phyloP scores from a whole-genome alignment of 805 yeast species.

The Huiozyma sinensis region DNA sequence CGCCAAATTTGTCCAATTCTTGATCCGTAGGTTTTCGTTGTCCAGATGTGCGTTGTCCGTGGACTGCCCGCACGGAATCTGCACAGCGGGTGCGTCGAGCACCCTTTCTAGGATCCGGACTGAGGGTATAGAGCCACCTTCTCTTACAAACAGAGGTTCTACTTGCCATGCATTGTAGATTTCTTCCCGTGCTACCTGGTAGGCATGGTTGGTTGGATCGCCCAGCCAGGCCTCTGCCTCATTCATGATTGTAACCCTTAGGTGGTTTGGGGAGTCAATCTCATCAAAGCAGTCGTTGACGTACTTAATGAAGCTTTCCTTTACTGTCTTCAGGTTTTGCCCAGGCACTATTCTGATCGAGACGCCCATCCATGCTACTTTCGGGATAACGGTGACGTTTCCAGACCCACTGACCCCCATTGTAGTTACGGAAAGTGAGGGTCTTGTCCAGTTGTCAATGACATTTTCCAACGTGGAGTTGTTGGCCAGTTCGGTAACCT shows the following conservation, averaged over 20 bases:
- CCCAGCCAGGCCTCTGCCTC: slow-evolving; percentile 97
- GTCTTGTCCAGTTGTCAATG: slow-evolving; percentile 78
- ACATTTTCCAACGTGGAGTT: slow-evolving; percentile 27
- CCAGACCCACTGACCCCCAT: slow-evolving; percentile 83
- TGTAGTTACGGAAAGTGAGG: slow-evolving; percentile 80
- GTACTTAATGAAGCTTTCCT: slow-evolving; percentile 37
- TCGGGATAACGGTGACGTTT: slow-evolving; percentile 83
- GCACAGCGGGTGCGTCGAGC: slow-evolving; percentile 84
- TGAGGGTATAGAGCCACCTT: slow-evolving; percentile 95
- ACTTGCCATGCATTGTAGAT: slow-evolving; percentile 62
- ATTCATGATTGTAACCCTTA: slow-evolving; percentile 53
- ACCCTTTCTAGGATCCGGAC: slow-evolving; percentile 73
- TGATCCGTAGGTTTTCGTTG: slow-evolving; percentile 73
- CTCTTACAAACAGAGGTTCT: slow-evolving; percentile 80
- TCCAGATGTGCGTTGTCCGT: slow-evolving; percentile 89
- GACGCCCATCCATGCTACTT: slow-evolving; percentile 59
- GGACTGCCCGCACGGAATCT: slow-evolving; percentile 92
- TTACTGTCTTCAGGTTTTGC: slow-evolving; percentile 57
- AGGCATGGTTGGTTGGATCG: slow-evolving; percentile 66
- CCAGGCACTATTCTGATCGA: slow-evolving; percentile 86
- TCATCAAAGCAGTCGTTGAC: slow-evolving; percentile 38
- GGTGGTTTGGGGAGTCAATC: slow-evolving; percentile 49
- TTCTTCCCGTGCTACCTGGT: slow-evolving; percentile 52
- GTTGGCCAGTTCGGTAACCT: slow-evolving; percentile 23
- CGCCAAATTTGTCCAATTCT: slow-evolving; percentile 67